Conservation (phyloP, 805 yeast species). For the Candida quercuum region DNA sequence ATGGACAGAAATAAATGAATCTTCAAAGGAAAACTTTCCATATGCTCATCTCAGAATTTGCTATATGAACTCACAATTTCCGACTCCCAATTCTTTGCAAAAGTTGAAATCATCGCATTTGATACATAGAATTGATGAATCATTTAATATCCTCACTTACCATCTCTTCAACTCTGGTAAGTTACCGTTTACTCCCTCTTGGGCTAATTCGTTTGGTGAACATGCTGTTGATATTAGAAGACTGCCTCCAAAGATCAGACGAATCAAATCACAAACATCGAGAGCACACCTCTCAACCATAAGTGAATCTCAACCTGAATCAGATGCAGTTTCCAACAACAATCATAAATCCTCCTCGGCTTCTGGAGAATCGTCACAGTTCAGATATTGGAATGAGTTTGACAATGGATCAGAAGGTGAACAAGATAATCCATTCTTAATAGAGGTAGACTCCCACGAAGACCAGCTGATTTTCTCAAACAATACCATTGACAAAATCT, state of each 20-base stretch:
- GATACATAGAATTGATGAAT: conserved; percentile 38
- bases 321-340: neutral
- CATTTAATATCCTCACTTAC: conserved; percentile 29
- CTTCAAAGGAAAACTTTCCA: conserved; percentile 31
- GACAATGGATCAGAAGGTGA: conserved; percentile 56
- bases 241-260: conserved; percentile 28
- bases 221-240: conserved; percentile 38
- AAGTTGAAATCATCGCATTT: conserved; percentile 42
- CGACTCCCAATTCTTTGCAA: conserved; percentile 22
- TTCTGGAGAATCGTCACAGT: conserved; percentile 17
- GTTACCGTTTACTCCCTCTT: conserved; percentile 30
- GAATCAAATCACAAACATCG: neutral
- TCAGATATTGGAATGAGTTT: conserved; percentile 63
- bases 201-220: conserved; percentile 32
- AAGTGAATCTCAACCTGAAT: neutral
- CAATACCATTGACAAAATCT: conserved; percentile 25
- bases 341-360: conserved; percentile 2
- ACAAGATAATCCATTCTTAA: conserved; percentile 32
- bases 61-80: conserved; percentile 31
- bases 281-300: conserved; percentile 1
- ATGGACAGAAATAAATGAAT: conserved; percentile 15
- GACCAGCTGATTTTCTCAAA: conserved; percentile 20
- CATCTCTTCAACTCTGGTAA: conserved; percentile 23
- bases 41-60: conserved; percentile 44
- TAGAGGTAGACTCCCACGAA: conserved; percentile 27